phyloP scores from a whole-genome alignment of 768 basidiomycete genomes.

The Ephemerocybe angulata region DNA sequence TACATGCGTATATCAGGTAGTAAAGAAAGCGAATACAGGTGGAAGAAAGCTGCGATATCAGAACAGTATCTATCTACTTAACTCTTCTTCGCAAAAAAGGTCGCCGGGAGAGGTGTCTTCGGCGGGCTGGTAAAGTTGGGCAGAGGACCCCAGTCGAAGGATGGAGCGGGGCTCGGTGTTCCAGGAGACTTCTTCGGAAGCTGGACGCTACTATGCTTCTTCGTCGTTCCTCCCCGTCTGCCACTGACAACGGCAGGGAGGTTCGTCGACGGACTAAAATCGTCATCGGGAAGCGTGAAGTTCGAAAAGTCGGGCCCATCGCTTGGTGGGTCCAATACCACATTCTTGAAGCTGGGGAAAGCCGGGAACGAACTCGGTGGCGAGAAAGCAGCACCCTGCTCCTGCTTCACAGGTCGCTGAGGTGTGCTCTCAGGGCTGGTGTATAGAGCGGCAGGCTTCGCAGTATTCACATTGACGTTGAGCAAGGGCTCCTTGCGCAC shows the following conservation, averaged over 20 bases:
- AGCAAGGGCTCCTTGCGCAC: slow-evolving; percentile 63
- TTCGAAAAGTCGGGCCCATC: slow-evolving; percentile 14
- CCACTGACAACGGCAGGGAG: slow-evolving; percentile 27
- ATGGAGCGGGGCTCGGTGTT: slow-evolving; percentile 26
- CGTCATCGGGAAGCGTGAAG: slow-evolving; percentile 35
- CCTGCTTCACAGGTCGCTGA: slow-evolving; percentile 18
- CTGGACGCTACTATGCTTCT: slow-evolving; percentile 38
- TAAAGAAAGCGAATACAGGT: neutral
- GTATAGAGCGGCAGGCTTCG: slow-evolving; percentile 35
- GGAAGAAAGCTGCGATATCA: neutral
- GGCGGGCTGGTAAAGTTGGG: slow-evolving; percentile 39
- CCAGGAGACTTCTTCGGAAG: slow-evolving; percentile 32
- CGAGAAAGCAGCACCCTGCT: slow-evolving; percentile 10
- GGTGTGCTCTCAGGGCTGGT: slow-evolving; percentile 39
- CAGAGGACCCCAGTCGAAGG: slow-evolving; percentile 63
- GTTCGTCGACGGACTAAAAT: slow-evolving; percentile 36
- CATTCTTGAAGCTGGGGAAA: slow-evolving; percentile 7
- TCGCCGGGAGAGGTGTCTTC: slow-evolving; percentile 15
- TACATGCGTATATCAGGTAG: neutral
- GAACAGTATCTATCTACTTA: neutral
- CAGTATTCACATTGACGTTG: slow-evolving; percentile 48
- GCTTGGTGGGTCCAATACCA: slow-evolving; percentile 23
- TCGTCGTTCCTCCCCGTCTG: slow-evolving; percentile 32
- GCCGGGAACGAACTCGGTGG: slow-evolving; percentile 2
- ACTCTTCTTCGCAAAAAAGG: slow-evolving; percentile 6